Evolutionary conservation across 306 rosid genomes (phyloP).

Genomic region (Corylus heterophylla): DNA sequence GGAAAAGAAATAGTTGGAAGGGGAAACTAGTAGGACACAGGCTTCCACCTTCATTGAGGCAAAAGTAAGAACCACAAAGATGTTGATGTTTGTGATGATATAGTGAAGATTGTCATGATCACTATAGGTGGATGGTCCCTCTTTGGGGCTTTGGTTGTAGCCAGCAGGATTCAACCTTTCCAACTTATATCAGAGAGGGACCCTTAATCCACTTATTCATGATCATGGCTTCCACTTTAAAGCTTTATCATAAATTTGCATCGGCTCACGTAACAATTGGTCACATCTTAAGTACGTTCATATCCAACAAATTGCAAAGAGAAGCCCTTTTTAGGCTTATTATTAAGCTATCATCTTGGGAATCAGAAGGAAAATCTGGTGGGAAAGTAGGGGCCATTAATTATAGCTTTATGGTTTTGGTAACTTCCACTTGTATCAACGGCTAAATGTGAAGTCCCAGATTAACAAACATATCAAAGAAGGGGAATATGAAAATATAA

Average conservation of each 20-base stretch:
- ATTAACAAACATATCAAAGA: background rate
- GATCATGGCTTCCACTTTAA: conserved; percentile 34
- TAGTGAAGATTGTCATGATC: conserved; percentile 29
- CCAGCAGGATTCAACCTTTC: conserved; percentile 22
- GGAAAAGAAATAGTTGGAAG: background rate
- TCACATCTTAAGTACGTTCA: conserved; percentile 21
- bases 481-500: background rate
- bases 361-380: background rate
- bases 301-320: conserved; percentile 20
- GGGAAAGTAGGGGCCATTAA: background rate
- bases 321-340: conserved; percentile 28
- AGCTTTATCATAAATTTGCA: conserved; percentile 16
- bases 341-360: conserved; percentile 21
- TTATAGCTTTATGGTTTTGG: background rate
- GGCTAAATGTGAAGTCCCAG: background rate
- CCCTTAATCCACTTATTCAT: conserved; percentile 41
- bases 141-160: background rate
- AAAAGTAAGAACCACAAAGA: conserved; percentile 44
- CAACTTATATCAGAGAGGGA: conserved; percentile 35
- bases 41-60: conserved; percentile 30
- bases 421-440: background rate
- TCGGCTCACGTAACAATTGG: background rate
- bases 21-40: conserved; percentile 37
- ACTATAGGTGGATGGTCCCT: conserved; percentile 36
- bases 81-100: conserved; percentile 41